Evolutionary conservation across 495 filamentous ascomycete species (phyloP).

Genomic region (Penicillium bialowiezense): DNA sequence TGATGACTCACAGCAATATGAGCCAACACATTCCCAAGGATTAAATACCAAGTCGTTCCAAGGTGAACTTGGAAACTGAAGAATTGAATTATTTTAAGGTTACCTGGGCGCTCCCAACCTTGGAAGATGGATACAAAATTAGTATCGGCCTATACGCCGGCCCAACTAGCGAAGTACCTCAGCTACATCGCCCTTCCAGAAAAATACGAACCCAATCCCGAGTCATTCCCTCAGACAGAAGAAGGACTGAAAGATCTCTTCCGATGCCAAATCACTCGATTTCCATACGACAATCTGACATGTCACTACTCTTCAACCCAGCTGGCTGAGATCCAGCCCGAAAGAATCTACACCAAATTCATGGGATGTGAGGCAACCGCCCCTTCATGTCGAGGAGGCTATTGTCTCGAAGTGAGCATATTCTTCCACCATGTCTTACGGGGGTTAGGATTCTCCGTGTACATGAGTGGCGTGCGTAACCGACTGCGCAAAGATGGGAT

Average conservation of each 20-base stretch:
- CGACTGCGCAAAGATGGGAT: conserved; percentile 31
- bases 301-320: conserved; percentile 55
- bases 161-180: conserved; percentile 21
- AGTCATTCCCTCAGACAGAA: conserved; percentile 24
- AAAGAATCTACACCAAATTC: conserved; percentile 63
- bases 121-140: conserved; percentile 3
- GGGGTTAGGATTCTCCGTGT: conserved; percentile 58
- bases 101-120: no score
- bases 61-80: no score
- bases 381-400: conserved; percentile 60
- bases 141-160: conserved; percentile 16
- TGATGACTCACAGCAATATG: not conserved
- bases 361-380: conserved; percentile 31
- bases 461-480: conserved; percentile 46
- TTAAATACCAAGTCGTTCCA: no score
- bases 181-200: conserved; percentile 20
- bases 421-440: conserved; percentile 64
- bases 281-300: conserved; percentile 70
- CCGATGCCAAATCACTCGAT: conserved; percentile 50
- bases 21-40: no score
- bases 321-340: conserved; percentile 51
- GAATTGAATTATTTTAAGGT: no score
- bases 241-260: conserved; percentile 22
- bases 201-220: conserved; percentile 13
- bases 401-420: conserved; percentile 73